Evolutionary conservation across 208 protist genomes (phyloP), one percentile per base, ranked within the genome.

Genomic region (Crithidia thermophila): DNA sequence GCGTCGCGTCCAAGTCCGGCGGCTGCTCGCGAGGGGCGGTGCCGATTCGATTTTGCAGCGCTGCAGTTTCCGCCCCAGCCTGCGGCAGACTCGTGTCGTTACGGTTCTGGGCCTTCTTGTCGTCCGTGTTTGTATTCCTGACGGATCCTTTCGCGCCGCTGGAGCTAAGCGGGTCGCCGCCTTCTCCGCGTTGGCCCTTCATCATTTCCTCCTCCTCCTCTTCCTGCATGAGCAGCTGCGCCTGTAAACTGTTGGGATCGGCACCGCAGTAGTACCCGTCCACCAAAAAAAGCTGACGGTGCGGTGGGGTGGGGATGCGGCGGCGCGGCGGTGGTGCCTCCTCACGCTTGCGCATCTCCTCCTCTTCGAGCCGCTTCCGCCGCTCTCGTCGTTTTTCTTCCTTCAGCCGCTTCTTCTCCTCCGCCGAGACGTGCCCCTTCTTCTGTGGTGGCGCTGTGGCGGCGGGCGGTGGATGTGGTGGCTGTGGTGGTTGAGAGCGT

Each of bases 241-340:
- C 42, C n/a, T 20, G 39, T 21, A 9, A n/a, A 1, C 28, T 20
- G 14, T 11, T n/a, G 18, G 31, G 49, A 27, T 56, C 34, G 2
- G 49, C 36, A 0, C 25, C 43, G 21, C 42, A 46, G 51, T 66
- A 52, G 42, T 52, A 45, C 25, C 43, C 40, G 21, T 67, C 58
- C 11, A 81, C 66, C 9, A 84, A 51, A 34, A 81, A 84, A 14
- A 84, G 64, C 60, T 84, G 79, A 10, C 79, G 79, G n/a, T 72
- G 52, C 34, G 79, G 79, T 0, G 79, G 40, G 0, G 47, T 23
- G 1, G 79, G 79, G 11, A 84, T 84, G 37, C 23, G 56, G n/a
- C 67, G 74, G 18, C 45, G 71, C n/a, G n/a, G 52, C 43, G 20
- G 43, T 25, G 42, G 20, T 4, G 51, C 21, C 37, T 30, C 30